These are phyloP conservation scores for Daldinia decipiens DNA, from an alignment of 495 filamentous ascomycete species.

Conservation along the genomic window DNA sequence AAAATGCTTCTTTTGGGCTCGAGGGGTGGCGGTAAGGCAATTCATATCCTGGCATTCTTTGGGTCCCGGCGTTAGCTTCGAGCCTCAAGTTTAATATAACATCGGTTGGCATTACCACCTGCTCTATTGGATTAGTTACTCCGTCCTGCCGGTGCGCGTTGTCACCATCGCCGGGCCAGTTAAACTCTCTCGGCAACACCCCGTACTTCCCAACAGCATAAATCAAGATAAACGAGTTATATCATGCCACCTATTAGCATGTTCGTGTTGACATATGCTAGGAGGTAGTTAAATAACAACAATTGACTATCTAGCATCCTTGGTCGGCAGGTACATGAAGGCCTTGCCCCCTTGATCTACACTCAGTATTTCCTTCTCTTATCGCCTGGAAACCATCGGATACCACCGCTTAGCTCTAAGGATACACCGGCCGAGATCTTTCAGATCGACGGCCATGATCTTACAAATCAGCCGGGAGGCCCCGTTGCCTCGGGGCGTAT, in stretches of 20 bases:
- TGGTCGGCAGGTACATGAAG: conserved; percentile 35
- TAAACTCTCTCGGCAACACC: conserved; percentile 25
- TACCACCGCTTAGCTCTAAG: not conserved
- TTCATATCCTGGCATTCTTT: conserved; percentile 27
- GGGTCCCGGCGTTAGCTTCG: conserved; percentile 24
- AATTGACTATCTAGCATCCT: conserved; percentile 10
- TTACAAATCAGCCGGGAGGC: conserved; percentile 10
- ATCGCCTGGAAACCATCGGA: not conserved
- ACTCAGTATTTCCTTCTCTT: conserved; percentile 21
- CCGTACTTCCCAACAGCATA: conserved; percentile 5
- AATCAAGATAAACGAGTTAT: conserved; percentile 6
- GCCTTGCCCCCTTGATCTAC: conserved; percentile 19
- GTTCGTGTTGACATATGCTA: not conserved
- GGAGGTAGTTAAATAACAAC: not conserved
- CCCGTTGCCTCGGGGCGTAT: not conserved
- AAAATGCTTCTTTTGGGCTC: conserved; percentile 22
- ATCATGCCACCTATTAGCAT: not conserved
- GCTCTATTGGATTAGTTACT: conserved; percentile 35
- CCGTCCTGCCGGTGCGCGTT: conserved; percentile 18
- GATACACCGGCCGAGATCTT: not conserved
- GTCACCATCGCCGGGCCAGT: conserved; percentile 10
- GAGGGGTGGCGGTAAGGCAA: conserved; percentile 18
- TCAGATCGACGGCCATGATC: conserved; percentile 18
- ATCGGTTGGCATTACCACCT: conserved; percentile 35
- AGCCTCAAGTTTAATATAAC: conserved; percentile 43